Percentiles rank a stretch among this genome's conserved stretches.
phyloP scores from a whole-genome alignment of 2,329 filamentous ascomycete species.

The Pseudogymnoascus sp. region DNA sequence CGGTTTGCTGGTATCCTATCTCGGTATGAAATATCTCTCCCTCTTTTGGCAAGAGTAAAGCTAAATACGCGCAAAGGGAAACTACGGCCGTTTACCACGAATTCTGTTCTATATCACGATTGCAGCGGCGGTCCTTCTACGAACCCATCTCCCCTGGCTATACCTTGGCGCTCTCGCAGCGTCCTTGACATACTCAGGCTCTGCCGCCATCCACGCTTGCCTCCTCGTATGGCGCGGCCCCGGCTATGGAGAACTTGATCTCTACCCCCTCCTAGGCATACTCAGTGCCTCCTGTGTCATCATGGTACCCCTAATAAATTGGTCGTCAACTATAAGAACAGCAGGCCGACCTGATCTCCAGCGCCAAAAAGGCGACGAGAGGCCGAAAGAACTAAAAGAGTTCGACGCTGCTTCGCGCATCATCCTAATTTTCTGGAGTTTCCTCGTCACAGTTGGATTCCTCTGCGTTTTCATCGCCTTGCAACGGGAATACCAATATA shows the following conservation, averaged over 20 bases:
- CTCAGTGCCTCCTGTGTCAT: neutral
- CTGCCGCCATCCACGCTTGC: neutral
- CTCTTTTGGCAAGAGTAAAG: neutral
- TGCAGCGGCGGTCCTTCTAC: neutral
- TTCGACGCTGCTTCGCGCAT: neutral
- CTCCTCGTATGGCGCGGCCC: constrained; percentile 2
- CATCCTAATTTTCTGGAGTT: neutral
- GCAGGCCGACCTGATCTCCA: neutral
- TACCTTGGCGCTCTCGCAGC: neutral
- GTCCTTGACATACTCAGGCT: neutral
- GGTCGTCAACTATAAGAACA: neutral
- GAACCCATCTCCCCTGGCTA: neutral
- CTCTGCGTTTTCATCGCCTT: neutral
- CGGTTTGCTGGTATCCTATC: neutral
- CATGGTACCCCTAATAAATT: neutral
- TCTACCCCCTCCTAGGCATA: neutral
- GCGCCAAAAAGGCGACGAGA: neutral
- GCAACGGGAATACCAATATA: neutral
- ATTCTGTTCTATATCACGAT: neutral
- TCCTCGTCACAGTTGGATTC: neutral
- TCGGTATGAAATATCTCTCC: neutral
- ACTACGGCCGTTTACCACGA: neutral
- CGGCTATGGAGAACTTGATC: neutral
- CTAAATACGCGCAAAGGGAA: neutral
- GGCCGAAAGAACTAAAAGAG: neutral